Evolutionary conservation across 352 stramenopile species (phyloP), one percentile per base, ranked within the genome.

Genomic region (Aphanomyces euteiches): DNA sequence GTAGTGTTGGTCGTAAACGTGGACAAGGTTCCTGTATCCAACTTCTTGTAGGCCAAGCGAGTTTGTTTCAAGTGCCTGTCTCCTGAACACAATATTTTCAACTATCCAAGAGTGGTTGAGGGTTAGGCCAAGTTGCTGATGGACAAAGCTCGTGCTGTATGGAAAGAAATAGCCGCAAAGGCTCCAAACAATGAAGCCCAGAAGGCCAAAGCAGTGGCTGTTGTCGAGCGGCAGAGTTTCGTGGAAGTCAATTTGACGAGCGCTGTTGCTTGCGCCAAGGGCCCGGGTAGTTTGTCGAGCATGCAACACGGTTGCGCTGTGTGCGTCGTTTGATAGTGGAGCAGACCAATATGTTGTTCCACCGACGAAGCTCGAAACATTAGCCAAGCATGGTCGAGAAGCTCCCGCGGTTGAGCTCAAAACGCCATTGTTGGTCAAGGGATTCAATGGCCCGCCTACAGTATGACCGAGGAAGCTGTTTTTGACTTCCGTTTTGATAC

Each of bases 71-170:
- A n/a, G n/a, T n/a, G n/a, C n/a, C 50, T 58, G 7, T 37, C n/a
- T n/a, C 21, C 50, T 28, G 50, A 58, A 6, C 50, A 58, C 50
- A 58, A 58, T n/a, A 28, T 58, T n/a, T 58, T 58, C 50, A 58
- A 58, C n/a, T 58, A 28, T n/a, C 50, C 50, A 17, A 58, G 37
- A 28, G 50, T 58, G 6, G 17, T 19, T 7, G 50, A 58, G 7
- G 50, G 50, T 19, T n/a, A 58, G 37, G 50, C 50, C 17, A 7
- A n/a, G 7, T 28, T 58, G 7, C 50, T 58, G 50, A 58, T 58
- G 7, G 50, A 58, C 6, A n/a, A 28, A 7, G 7, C 50, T 6
- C 7, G 17, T 19, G 7, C 50, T 7, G 6, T 58, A 6, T 58
- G 50, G 50, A 58, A 7, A 6, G 50, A 58, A 58, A 58, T n/a